Conservation (phyloP, 225 moss, liverwort and hornwort genomes). For the Thuidium tamariscinum region DNA sequence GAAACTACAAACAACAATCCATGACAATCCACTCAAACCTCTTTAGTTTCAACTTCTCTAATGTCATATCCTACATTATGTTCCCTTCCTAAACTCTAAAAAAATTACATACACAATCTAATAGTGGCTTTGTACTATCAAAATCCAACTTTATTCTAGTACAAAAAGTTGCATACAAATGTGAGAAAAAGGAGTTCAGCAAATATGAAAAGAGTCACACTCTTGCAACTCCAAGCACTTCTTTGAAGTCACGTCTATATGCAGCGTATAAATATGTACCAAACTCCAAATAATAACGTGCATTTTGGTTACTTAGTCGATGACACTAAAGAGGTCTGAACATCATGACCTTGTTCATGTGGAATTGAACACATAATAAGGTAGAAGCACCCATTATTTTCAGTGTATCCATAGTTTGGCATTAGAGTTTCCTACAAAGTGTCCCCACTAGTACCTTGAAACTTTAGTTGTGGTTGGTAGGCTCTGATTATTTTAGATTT, state of each 20-base stretch:
- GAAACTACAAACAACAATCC: background rate
- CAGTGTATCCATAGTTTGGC: no score
- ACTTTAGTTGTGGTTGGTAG: no score
- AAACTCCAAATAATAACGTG: background rate
- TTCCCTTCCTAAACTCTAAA: background rate
- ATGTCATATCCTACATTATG: background rate
- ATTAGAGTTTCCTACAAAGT: no score
- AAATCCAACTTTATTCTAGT: background rate
- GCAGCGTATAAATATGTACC: background rate
- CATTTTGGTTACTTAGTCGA: background rate
- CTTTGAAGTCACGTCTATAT: background rate
- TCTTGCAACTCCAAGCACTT: background rate
- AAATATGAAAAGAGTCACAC: background rate
- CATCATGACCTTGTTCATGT: background rate
- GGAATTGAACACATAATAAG: background rate
- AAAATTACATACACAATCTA: background rate
- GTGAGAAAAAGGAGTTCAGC: no score
- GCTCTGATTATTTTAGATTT: no score
- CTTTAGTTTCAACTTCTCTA: background rate
- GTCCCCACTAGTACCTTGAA: no score
- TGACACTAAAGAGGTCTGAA: background rate
- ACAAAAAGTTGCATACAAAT: background rate
- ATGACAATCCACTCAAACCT: background rate
- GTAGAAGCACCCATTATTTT: no score
- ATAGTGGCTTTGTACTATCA: background rate